Evolutionary conservation across 768 basidiomycete genomes (phyloP).

Genomic region (Lactarius hatsudake): DNA sequence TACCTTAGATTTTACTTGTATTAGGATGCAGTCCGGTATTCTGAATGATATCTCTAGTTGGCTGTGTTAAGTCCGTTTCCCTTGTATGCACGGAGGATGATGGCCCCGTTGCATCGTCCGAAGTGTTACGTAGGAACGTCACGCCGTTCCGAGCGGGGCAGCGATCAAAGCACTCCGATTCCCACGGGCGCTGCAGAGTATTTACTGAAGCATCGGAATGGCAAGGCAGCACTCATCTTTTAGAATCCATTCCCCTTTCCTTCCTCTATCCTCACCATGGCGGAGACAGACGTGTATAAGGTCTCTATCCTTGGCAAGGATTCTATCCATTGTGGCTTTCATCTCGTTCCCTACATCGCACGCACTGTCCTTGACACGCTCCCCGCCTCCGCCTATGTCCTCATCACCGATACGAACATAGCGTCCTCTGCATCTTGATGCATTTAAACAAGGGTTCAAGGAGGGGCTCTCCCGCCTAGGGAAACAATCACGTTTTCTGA

Average conservation of each 20-base stretch:
- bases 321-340: constrained; percentile 52
- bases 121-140: not conserved
- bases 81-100: not conserved
- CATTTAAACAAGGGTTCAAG: constrained; percentile 67
- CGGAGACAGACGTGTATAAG: constrained; percentile 38
- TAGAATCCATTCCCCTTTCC: not conserved
- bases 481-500: constrained; percentile 60
- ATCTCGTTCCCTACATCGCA: constrained; percentile 62
- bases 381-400: constrained; percentile 81
- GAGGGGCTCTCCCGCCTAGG: constrained; percentile 35
- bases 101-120: not conserved
- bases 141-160: not conserved
- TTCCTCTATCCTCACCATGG: constrained; percentile 9
- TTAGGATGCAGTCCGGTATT: not conserved
- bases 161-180: constrained; percentile 12
- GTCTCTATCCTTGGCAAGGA: constrained; percentile 48
- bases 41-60: not conserved
- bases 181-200: constrained; percentile 18
- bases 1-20: constrained; percentile 7
- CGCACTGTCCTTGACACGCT: constrained; percentile 66
- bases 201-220: constrained; percentile 11
- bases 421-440: constrained; percentile 71
- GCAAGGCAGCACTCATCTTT: not conserved
- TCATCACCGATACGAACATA: constrained; percentile 91
- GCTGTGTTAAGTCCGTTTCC: not conserved